Evolutionary conservation across 169 alveolate genomes (phyloP).

Genomic region (Plasmodium berghei): DNA sequence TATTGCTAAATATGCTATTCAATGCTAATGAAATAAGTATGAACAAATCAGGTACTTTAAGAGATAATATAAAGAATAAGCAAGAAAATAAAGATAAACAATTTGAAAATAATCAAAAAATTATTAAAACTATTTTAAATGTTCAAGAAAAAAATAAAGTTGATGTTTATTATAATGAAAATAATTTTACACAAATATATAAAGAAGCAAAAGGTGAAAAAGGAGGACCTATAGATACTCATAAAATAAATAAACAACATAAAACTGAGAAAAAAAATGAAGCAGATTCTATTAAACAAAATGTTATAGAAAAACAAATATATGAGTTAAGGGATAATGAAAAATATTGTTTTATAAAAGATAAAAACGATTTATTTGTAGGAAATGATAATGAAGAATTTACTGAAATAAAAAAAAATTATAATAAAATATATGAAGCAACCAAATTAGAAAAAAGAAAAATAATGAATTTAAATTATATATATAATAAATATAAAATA

Average conservation of each 20-base stretch:
- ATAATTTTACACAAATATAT: too few species aligned
- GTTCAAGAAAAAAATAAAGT: background rate
- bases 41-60: background rate
- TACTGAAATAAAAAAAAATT: slow-evolving; percentile 4
- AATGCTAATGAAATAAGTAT: background rate
- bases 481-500: slow-evolving; percentile 66
- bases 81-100: slow-evolving; percentile 5
- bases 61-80: background rate
- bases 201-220: background rate
- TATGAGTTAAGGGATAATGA: too few species aligned
- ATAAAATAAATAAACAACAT: background rate
- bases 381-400: background rate
- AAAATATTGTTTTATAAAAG: too few species aligned
- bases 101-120: slow-evolving; percentile 10
- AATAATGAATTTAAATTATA: slow-evolving; percentile 19
- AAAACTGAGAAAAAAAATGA: background rate
- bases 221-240: background rate
- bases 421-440: background rate
- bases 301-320: background rate
- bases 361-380: too few species aligned
- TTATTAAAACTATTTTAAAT: slow-evolving; percentile 18
- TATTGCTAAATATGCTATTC: slow-evolving; percentile 32
- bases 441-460: slow-evolving; percentile 6
- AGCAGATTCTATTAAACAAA: too few species aligned
- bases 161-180: background rate